Evolutionary conservation across 78 protist genomes (phyloP).

Genomic region (Fonticula alba): DNA sequence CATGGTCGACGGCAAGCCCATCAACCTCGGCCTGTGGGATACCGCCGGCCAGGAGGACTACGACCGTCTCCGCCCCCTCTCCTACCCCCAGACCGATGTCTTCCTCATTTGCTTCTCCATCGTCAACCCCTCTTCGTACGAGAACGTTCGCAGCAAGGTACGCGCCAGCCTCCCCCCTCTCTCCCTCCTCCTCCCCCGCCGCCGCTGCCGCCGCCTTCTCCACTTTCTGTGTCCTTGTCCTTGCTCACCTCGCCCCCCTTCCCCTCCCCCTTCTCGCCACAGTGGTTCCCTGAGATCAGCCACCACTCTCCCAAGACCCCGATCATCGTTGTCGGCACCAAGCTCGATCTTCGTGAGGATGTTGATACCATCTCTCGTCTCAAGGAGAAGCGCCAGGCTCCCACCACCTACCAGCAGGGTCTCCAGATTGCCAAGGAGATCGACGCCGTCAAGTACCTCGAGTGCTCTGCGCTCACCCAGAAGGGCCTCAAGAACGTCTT

Average conservation of each 20-base stretch:
- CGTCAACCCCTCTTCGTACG: conserved; percentile 39
- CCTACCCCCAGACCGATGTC: conserved; percentile 76
- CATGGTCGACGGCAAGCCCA: conserved; percentile 59
- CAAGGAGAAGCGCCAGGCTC: conserved; percentile 6
- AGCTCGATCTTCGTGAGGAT: conserved; percentile 24
- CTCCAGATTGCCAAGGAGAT: conserved; percentile 28
- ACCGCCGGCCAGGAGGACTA: conserved; percentile 97
- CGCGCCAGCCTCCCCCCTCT: not conserved
- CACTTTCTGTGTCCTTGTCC: not conserved
- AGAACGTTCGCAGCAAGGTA: conserved; percentile 38
- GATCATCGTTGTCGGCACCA: conserved; percentile 26
- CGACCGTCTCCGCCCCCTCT: conserved; percentile 87
- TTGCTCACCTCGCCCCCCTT: not conserved
- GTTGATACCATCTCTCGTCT: conserved; percentile 2
- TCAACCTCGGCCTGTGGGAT: conserved; percentile 78
- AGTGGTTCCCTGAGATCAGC: conserved; percentile 22
- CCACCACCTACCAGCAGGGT: conserved; percentile 27
- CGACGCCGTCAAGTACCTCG: conserved; percentile 56
- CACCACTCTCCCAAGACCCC: conserved; percentile 29
- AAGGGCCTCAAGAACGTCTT: conserved; percentile 68
- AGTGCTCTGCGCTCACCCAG: conserved; percentile 77
- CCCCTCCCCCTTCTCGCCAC: not conserved
- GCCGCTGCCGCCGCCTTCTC: not conserved
- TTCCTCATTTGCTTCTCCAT: conserved; percentile 59
- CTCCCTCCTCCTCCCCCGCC: not conserved